Evolutionary conservation across 2,329 filamentous ascomycete genomes (phyloP), one percentile per base, ranked within the genome.

Genomic region (Penicillium hordei): DNA sequence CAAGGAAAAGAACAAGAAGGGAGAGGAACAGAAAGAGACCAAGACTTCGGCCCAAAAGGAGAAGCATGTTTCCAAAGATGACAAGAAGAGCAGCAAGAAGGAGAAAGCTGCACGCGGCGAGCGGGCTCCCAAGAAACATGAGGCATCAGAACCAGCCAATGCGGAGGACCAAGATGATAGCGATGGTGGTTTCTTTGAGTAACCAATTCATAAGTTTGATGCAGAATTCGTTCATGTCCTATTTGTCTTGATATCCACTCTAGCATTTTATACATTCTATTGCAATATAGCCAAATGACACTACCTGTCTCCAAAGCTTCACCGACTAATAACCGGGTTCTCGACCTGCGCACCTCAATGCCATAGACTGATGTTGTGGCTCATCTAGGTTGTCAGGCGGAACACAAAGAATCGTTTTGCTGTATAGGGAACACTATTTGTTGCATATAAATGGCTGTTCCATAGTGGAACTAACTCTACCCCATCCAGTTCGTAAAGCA

Each of bases 151-250:
- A 40, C 25, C 38, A 31, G 19, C 19, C 19, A 62, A 63, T 17
- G 52, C 59, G 10, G 65, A 57, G 17, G 67, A 71, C 13, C 19
- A 39, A 25, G 52, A 53, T 40, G 70, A 72, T 13, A 74, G 73
- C 52, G 75, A 77, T 53, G 74, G 72, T n/a, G 75, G 74, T 6
- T 77, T 77, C 63, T 77, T 77, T 50, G 75, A 76, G 55, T 60
- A 68, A 53, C 10, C 36, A 42, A n/a, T 36, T 33, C 25, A 23
- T 15, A 27, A 23, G 19, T 25, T 44, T 7, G 34, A 21, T 45
- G 21, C 49, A 34, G 27, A 23, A 52, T 39, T 53, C 23, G 36
- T 48, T 42, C 33, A 43, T 53, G 19, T 57, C 36, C 48, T 42
- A 53, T 57, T 57, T 45, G 43, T 57, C 43, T 53, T 57, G 55